Evolutionary conservation across 176 grass and related monocot species (phyloP), one percentile per base, ranked within the genome.

Genomic region (Triticum dicoccoides): DNA sequence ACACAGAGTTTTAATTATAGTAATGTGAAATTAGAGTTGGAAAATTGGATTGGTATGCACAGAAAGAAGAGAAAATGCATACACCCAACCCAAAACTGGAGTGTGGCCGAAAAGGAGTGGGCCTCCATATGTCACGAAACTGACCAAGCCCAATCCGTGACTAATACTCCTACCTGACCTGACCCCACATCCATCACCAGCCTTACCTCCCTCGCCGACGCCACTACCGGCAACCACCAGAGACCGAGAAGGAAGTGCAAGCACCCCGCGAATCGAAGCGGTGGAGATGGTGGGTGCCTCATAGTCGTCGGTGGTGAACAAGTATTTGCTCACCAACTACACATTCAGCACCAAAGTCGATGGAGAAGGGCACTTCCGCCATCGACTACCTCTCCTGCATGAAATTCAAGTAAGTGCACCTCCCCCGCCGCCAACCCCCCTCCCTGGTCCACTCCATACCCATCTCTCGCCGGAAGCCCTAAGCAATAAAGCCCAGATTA

Each of bases 311-410:
- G 83, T 88, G 73, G 91, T 95, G 78, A 98, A 93, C 61, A 83
- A 90, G 33, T 98, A 98, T 93, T 89, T 91, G 49, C 91, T 98
- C 59, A 84, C 95, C 33, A 98, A 92, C 91, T 98, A 98, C 89
- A 98, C 91, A 39, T 98, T 98, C 89, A 89, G 91, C 39, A 98
- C 95, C 76, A 95, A 98, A 98, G 91, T 89, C 91, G 83, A 92
- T 95, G 89, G 95, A 98, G 95, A 98, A 98, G 89, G 95, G 95
- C 80, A 98, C 95, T 68, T 98, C 93, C 87, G 91, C 92, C 83
- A 91, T 88, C 73, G 95, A 98, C 76, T 91, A 88, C 45, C 91
- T 98, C 23, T 87, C 93, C 69, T 91, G 91, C 41, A 95, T 98
- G 95, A 95, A 98, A 83, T 86, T 98, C 91, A 98, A 98, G 95